Evolutionary conservation across 352 stramenopile genomes (phyloP), one percentile per base, ranked within the genome.

Genomic region (Globisporangium splendens): DNA sequence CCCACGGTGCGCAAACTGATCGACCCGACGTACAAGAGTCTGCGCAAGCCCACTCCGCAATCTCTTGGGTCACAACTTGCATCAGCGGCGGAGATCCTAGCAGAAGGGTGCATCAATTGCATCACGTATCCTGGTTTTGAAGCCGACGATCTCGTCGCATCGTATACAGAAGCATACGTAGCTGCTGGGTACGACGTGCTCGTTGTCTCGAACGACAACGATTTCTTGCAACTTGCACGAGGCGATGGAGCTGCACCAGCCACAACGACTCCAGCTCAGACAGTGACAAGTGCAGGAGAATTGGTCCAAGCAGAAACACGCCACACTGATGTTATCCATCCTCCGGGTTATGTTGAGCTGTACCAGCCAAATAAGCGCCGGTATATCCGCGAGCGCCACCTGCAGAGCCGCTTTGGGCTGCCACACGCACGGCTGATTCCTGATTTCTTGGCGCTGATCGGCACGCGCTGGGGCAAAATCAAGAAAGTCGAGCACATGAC

Each of bases 331-430:
- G 15, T 10, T 3, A 7, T 1, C n/a, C 28, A 28, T n/a, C 46
- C 33, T 6, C 28, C 48, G 3, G 55, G 39, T 17, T 54, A 58
- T 48, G 80, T 94, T 13, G 71, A 88, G 58, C 58, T 94, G 41
- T 94, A 94, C 60, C 80, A 87, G 57, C 83, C 83, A 51, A 88
- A 73, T 50, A 86, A 83, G 60, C 73, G 82, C 1, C 70, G 76
- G 20, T 92, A 90, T 61, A 58, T 91, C 21, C 76, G 74, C 6
- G 82, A 90, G 28, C 71, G 77, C 15, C 70, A 85, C 50, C 54
- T 94, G 28, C 73, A 67, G 46, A 79, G 75, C 43, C 79, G 83
- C 13, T 88, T 88, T 33, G 79, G 79, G 0, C 48, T 83, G 33
- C 59, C 51, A 14, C 69, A 72, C 8, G 72, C 79, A 15, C 67